phyloP scores from a whole-genome alignment of 2,329 filamentous ascomycete species.

The Fusarium globosum region DNA sequence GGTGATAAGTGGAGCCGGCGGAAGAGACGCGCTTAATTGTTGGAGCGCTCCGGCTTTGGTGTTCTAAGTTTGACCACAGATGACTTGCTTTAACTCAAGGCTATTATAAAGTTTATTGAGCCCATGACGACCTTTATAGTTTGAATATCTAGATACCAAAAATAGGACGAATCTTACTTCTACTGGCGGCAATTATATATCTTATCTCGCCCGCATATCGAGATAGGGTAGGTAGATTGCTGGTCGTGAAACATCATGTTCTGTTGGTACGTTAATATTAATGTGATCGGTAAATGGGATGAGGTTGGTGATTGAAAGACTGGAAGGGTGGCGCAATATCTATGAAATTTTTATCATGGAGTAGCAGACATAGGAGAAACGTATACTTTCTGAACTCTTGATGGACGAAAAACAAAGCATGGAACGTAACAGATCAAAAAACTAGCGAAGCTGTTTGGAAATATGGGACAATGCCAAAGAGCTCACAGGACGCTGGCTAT shows the following conservation, averaged over 20 bases:
- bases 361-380: neutral
- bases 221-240: neutral
- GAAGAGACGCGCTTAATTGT: neutral
- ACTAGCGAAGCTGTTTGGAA: fast-evolving
- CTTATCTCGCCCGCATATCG: neutral
- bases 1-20: conserved; percentile 7
- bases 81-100: neutral
- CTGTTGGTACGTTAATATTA: too few species aligned
- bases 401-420: too few species aligned
- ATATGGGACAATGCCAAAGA: too few species aligned
- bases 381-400: neutral
- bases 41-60: neutral
- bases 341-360: neutral
- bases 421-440: fast-evolving
- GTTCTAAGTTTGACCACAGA: neutral
- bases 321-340: neutral
- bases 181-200: neutral
- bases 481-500: neutral
- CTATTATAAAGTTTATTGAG: neutral
- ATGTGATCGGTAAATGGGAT: neutral
- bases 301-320: neutral
- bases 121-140: neutral
- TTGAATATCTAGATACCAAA: too few species aligned
- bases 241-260: too few species aligned
- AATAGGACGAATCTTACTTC: too few species aligned